phyloP scores from a whole-genome alignment of 2,329 filamentous ascomycete genomes.

The Exutisphaerella laricina region DNA sequence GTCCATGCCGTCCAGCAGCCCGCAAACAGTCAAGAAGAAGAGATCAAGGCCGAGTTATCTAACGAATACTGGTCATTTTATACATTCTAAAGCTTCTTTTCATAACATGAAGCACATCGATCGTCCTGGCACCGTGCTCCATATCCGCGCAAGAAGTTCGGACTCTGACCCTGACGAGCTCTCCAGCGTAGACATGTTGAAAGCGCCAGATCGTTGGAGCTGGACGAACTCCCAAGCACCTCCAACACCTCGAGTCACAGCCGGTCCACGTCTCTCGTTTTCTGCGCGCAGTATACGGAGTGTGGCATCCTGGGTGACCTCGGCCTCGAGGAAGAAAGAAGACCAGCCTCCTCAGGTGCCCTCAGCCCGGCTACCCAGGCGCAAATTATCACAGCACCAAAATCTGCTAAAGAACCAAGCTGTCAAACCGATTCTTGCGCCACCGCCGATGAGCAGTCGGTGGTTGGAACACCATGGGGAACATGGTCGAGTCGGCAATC shows the following conservation, averaged over 20 bases:
- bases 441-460: neutral
- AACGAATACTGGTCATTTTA: neutral
- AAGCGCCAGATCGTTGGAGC: constrained; percentile 20
- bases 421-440: constrained; percentile 8
- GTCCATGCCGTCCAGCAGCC: neutral
- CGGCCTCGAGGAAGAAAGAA: constrained; percentile 1
- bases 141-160: neutral
- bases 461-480: neutral
- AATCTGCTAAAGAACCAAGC: constrained; percentile 17
- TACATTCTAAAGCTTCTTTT: neutral
- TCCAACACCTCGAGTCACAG: constrained; percentile 21
- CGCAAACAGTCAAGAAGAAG: too few species aligned
- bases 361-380: neutral
- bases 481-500: constrained; percentile 4
- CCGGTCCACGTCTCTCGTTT: constrained; percentile 5
- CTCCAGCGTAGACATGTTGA: neutral
- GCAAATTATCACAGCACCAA: too few species aligned
- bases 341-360: neutral
- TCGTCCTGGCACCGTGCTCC: neutral
- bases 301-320: constrained; percentile 11
- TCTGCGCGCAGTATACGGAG: constrained; percentile 5
- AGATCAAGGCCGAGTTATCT: too few species aligned
- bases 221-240: constrained; percentile 30
- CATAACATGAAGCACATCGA: constrained; percentile 1
- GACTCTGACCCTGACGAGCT: neutral